phyloP scores from a whole-genome alignment of 306 rosid species.

The Medicago ruthenica region DNA sequence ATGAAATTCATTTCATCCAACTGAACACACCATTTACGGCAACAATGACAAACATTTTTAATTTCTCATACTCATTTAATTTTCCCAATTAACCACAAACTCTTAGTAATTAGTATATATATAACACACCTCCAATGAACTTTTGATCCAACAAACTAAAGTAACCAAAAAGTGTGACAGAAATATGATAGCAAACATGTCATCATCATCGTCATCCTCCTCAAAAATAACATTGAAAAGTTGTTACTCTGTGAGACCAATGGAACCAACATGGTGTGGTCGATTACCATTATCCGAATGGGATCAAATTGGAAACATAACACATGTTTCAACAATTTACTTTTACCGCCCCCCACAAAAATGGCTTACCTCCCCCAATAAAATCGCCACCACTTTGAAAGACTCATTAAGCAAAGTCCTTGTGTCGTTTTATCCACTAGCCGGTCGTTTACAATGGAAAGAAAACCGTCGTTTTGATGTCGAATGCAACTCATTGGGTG shows the following conservation, averaged over 20 bases:
- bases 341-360: conserved; percentile 46
- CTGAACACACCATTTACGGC: conserved; percentile 33
- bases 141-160: neutral
- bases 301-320: conserved; percentile 60
- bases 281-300: conserved; percentile 51
- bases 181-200: conserved; percentile 39
- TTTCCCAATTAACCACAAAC: neutral
- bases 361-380: neutral
- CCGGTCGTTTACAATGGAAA: conserved; percentile 61
- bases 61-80: neutral
- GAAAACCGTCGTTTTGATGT: conserved; percentile 58
- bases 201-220: neutral
- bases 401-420: conserved; percentile 54
- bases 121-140: neutral
- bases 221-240: conserved; percentile 37
- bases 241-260: conserved; percentile 45
- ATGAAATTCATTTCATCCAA: conserved; percentile 33
- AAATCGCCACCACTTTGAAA: conserved; percentile 48
- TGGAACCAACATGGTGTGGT: conserved; percentile 52
- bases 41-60: neutral
- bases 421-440: conserved; percentile 67
- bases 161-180: neutral
- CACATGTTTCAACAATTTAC: conserved; percentile 59
- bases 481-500: conserved; percentile 61
- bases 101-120: neutral